Conservation (phyloP, 2,329 filamentous ascomycete genomes). For the Diaporthe aspalathi region DNA sequence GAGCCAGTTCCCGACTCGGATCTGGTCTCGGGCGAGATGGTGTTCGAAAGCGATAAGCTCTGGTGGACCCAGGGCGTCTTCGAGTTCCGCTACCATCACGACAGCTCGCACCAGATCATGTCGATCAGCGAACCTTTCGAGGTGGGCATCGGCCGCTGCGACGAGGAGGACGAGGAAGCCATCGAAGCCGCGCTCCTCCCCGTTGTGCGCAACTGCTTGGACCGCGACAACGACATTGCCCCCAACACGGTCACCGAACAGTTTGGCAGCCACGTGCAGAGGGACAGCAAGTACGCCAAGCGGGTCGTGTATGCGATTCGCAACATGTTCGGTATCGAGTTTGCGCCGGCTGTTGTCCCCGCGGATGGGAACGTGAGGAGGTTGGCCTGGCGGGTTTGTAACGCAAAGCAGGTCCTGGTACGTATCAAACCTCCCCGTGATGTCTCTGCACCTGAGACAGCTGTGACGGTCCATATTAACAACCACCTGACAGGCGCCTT, state of each 20-base stretch:
- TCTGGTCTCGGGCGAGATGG: constrained; percentile 81
- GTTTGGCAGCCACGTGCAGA: constrained; percentile 86
- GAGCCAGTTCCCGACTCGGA: constrained; percentile 65
- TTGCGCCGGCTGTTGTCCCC: constrained; percentile 90
- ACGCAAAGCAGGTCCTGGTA: constrained; percentile 94
- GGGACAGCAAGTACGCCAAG: constrained; percentile 88
- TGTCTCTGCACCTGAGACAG: too few species aligned
- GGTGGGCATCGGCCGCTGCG: constrained; percentile 84
- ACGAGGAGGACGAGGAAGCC: constrained; percentile 76
- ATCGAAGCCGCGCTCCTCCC: constrained; percentile 74
- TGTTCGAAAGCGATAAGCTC: constrained; percentile 91
- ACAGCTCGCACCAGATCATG: constrained; percentile 93
- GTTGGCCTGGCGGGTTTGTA: constrained; percentile 93
- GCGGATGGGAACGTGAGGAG: constrained; percentile 92
- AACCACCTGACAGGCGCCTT: neutral
- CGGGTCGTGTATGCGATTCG: constrained; percentile 93
- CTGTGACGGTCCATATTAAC: neutral
- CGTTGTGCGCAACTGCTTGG: constrained; percentile 90
- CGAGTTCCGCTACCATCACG: constrained; percentile 97
- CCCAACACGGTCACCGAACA: constrained; percentile 81
- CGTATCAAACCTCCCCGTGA: constrained; percentile 50
- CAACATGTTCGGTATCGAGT: constrained; percentile 97
- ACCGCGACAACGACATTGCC: constrained; percentile 90
- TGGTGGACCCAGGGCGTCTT: constrained; percentile 98
- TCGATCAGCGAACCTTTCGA: constrained; percentile 94